Evolutionary conservation across 1,284 basidiomycete species (phyloP).

Genomic region (Puccinia polysora): DNA sequence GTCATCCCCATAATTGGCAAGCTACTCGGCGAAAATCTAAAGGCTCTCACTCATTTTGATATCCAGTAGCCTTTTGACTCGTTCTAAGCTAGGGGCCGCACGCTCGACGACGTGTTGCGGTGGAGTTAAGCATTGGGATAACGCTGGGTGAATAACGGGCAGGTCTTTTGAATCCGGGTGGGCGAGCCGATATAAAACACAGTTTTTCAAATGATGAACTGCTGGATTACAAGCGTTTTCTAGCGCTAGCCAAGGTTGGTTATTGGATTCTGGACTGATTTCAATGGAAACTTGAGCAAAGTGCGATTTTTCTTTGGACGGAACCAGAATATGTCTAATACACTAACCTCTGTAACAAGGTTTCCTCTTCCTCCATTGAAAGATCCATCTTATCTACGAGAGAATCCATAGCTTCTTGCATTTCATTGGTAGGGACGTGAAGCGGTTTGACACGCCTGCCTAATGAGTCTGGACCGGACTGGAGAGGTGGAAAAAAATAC

Average conservation of each 20-base stretch:
- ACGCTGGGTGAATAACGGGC: conserved; percentile 20
- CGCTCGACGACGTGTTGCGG: conserved; percentile 15
- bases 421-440: conserved; percentile 22
- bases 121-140: conserved; percentile 13
- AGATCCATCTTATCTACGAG: conserved; percentile 37
- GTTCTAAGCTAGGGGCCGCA: conserved; percentile 5
- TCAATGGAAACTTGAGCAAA: background rate
- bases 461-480: background rate
- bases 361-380: conserved; percentile 1
- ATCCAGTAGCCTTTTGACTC: conserved; percentile 21
- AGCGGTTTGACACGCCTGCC: background rate
- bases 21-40: too few relatives aligned
- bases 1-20: too few relatives aligned
- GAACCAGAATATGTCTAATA: too few relatives aligned
- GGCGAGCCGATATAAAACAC: conserved; percentile 14
- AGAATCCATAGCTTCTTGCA: conserved; percentile 40
- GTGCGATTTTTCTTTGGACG: background rate
- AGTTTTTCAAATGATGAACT: conserved; percentile 29
- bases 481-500: conserved; percentile 1
- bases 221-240: conserved; percentile 31
- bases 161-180: conserved; percentile 19
- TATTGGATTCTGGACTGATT: background rate
- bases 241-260: conserved; percentile 20
- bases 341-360: background rate
- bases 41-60: conserved; percentile 19